Evolutionary conservation across 257 asterid species (phyloP), one percentile per base, ranked within the genome.

Genomic region (Solanum chmielewskii): DNA sequence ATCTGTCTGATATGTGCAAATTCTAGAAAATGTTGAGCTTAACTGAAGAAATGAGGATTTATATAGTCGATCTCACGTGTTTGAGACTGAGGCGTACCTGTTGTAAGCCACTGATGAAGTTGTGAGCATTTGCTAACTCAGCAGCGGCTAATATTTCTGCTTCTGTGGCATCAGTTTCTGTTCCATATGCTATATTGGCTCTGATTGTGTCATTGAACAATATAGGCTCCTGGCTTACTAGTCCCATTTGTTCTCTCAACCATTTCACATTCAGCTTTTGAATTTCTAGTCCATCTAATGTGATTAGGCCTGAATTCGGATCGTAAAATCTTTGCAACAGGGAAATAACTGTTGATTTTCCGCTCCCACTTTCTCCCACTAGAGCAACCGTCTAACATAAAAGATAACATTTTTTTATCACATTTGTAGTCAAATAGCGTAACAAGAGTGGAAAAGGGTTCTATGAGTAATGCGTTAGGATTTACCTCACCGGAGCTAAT

Each of bases 401-500:
- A 66, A 66, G 37, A 66, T 66, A 27, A 52, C 47, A 47, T 70
- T 5, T 9, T 42, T 83, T 13, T 44, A 81, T 10, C 31, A 70
- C 11, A 80, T 2, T 18, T 13, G 14, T 80, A 16, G 84, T 16
- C 21, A 77, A 42, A 25, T 77, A 2, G 39, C 7, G 9, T 9
- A 16, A 13, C 33, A 44, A 44, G 68, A 45, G 9, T 6, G n/a
- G 25, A 1, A 45, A 78, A 9, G 0, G n/a, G 11, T 16, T 15
- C 4, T 80, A 8, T 8, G 16, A 11, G 47, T 29, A 80, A 27
- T 45, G 66, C 42, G 5, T 2, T 25, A 66, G 18, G 0, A n/a
- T 49, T 16, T 87, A 95, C 98, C 98, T 95, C 93, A 88, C 98
- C 98, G n/a, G 94, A 91, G 71, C 86, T 94, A 84, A 95, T 92